Evolutionary conservation across 495 filamentous ascomycete genomes (phyloP).

Genomic region (Penicillium lividum): DNA sequence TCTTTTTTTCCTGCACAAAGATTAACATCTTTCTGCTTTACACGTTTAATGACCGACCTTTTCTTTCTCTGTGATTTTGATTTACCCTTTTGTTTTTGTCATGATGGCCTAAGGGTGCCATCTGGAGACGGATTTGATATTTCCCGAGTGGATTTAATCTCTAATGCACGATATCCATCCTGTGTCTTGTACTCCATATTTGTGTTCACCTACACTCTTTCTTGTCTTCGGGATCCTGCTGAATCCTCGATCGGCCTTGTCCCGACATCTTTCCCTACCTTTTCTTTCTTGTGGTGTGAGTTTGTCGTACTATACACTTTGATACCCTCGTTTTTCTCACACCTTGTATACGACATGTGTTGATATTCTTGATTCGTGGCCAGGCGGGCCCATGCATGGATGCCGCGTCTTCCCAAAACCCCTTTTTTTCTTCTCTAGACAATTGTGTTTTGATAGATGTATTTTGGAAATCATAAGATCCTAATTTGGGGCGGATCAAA

Average conservation of each 20-base stretch:
- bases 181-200: slow-evolving; percentile 9
- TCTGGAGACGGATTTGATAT: slow-evolving; percentile 6
- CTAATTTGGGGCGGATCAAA: not conserved
- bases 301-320: slow-evolving; percentile 14
- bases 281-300: slow-evolving; percentile 1
- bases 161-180: slow-evolving; percentile 28
- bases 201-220: slow-evolving; percentile 8
- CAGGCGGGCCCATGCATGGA: slow-evolving; percentile 14
- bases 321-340: slow-evolving; percentile 25
- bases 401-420: slow-evolving; percentile 10
- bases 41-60: slow-evolving; percentile 20
- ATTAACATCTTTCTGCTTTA: slow-evolving; percentile 14
- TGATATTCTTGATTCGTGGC: slow-evolving; percentile 6
- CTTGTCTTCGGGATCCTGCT: not conserved
- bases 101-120: not conserved
- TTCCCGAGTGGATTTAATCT: slow-evolving; percentile 30
- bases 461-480: slow-evolving; percentile 1
- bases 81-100: not conserved
- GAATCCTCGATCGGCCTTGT: not conserved
- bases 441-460: slow-evolving; percentile 11
- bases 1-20: slow-evolving; percentile 9
- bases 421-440: slow-evolving; percentile 11
- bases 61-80: slow-evolving; percentile 11
- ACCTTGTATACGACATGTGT: slow-evolving; percentile 18
- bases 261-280: slow-evolving; percentile 4